Conservation (phyloP, 179 eudicot species). For the Camellia oleifera region DNA sequence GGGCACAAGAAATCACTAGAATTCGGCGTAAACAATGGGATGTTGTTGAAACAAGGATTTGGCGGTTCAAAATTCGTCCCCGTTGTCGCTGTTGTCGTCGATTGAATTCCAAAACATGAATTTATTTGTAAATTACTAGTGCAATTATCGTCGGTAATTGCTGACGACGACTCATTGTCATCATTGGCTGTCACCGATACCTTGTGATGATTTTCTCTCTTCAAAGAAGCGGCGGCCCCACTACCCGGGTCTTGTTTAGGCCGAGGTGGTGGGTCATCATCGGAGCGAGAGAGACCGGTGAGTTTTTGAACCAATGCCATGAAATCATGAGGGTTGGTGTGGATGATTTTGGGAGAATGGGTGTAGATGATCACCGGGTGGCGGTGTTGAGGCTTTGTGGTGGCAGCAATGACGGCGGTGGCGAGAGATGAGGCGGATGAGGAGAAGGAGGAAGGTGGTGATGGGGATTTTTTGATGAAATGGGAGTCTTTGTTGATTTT, state of each 20-base stretch:
- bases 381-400: constrained; percentile 23
- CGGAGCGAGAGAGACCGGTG: constrained; percentile 30
- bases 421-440: not conserved
- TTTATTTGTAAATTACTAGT: constrained; percentile 23
- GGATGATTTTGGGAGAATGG: constrained; percentile 45
- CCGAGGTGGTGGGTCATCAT: not conserved
- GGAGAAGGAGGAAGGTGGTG: constrained; percentile 10
- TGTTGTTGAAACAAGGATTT: constrained; percentile 25
- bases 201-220: not conserved
- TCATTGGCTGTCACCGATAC: not conserved
- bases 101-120: constrained; percentile 9
- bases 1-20: constrained; percentile 19
- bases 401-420: not conserved
- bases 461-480: constrained; percentile 20
- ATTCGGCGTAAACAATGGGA: constrained; percentile 21
- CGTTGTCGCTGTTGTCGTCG: not conserved
- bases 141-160: constrained; percentile 17
- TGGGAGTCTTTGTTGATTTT: constrained; percentile 28
- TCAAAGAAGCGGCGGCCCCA: not conserved
- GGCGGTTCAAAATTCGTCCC: constrained; percentile 19
- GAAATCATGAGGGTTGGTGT: constrained; percentile 40
- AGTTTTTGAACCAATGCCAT: constrained; percentile 49
- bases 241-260: constrained; percentile 5
- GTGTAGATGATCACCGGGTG: constrained; percentile 49
- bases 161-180: constrained; percentile 24